Evolutionary conservation across 2,329 filamentous ascomycete genomes (phyloP).

Genomic region (Xylaria sp.): DNA sequence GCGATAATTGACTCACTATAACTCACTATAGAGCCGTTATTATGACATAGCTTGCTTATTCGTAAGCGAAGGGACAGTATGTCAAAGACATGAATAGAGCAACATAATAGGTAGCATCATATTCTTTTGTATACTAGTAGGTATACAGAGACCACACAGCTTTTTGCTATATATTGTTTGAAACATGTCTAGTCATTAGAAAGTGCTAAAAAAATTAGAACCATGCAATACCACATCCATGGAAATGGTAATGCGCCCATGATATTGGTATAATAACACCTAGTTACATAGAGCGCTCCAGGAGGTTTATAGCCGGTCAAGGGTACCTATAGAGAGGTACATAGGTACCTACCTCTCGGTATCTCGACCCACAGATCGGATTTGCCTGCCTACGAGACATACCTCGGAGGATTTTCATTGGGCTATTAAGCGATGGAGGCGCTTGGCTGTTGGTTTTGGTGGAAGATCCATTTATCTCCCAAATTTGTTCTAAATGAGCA

Average conservation of each 20-base stretch:
- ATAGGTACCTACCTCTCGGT: background rate
- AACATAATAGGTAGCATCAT: no score
- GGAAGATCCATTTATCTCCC: background rate
- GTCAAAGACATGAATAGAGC: no score
- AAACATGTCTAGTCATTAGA: background rate
- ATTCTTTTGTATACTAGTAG: no score
- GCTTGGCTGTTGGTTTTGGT: constrained; percentile 20
- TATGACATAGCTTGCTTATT: background rate
- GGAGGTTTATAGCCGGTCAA: background rate
- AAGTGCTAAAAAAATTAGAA: background rate
- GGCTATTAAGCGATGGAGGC: constrained; percentile 34
- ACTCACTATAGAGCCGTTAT: background rate
- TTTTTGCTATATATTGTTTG: background rate
- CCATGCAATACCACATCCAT: background rate
- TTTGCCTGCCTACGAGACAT: constrained; percentile 19
- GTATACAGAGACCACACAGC: no score
- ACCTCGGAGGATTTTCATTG: constrained; percentile 18
- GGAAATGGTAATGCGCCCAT: no score
- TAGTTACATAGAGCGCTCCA: background rate
- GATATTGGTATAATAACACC: no score
- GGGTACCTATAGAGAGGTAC: background rate
- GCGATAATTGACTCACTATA: background rate
- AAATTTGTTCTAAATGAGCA: constrained; percentile 3
- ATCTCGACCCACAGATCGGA: constrained; percentile 10
- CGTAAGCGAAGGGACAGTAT: background rate